These are phyloP conservation scores for Protomyces inundatus DNA, from an alignment of 1,139 yeast species.

Conservation along the genomic window DNA sequence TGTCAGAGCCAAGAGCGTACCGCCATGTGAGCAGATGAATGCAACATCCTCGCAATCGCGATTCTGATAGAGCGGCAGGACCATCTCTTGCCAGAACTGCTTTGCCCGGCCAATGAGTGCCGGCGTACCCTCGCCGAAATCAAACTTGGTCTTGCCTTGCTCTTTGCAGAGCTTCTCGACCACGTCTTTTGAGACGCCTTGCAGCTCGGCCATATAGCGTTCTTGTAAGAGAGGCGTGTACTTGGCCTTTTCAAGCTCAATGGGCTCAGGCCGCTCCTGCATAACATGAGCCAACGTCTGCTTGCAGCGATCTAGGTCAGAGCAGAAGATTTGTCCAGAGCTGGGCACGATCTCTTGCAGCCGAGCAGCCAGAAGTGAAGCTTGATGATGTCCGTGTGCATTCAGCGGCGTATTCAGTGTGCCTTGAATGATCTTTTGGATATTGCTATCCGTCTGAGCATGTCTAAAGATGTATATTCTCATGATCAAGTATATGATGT, in stretches of 20 bases:
- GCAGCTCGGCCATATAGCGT: slow-evolving; percentile 23
- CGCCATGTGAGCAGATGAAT: slow-evolving; percentile 19
- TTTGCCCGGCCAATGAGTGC: slow-evolving; percentile 8
- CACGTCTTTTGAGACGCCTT: slow-evolving; percentile 15
- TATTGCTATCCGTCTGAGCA: slow-evolving; percentile 20
- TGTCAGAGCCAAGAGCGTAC: slow-evolving; percentile 9
- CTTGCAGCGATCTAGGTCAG: slow-evolving; percentile 11
- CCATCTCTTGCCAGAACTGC: slow-evolving; percentile 6
- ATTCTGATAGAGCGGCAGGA: slow-evolving; percentile 5
- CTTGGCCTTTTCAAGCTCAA: background rate
- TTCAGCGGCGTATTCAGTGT: slow-evolving; percentile 17
- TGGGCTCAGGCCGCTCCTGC: background rate
- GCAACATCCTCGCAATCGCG: background rate
- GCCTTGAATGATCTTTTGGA: slow-evolving; percentile 18
- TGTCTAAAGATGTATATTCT: slow-evolving; percentile 14
- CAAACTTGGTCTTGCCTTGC: slow-evolving; percentile 16
- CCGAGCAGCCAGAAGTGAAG: slow-evolving; percentile 7
- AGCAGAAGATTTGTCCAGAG: slow-evolving; percentile 1
- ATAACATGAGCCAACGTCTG: slow-evolving; percentile 18
- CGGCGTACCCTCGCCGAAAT: slow-evolving; percentile 11
- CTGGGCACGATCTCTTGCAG: background rate
- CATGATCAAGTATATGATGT: background rate
- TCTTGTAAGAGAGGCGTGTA: slow-evolving; percentile 11
- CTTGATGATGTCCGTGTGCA: slow-evolving; percentile 10
- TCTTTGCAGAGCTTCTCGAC: slow-evolving; percentile 12